Evolutionary conservation across 768 basidiomycete genomes (phyloP).

Genomic region (Phanerochaete sordida): DNA sequence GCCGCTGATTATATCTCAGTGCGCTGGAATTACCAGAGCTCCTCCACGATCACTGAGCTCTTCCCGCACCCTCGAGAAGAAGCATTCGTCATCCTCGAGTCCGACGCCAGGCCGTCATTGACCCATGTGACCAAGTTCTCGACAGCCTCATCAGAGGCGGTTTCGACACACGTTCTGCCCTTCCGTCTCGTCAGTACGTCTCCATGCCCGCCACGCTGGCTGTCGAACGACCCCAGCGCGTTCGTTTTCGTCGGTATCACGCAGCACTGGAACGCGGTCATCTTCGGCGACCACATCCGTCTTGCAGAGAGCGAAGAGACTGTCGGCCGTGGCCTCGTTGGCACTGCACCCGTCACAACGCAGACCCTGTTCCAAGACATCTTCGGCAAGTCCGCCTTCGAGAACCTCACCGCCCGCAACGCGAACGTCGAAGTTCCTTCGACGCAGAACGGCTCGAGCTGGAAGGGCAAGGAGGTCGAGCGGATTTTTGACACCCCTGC

Average conservation of each 20-base stretch:
- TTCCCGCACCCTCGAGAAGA: constrained; percentile 55
- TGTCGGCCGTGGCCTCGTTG: constrained; percentile 35
- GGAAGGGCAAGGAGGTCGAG: constrained; percentile 40
- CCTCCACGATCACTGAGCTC: constrained; percentile 38
- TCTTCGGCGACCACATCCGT: constrained; percentile 59
- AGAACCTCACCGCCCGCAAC: constrained; percentile 21
- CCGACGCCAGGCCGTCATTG: constrained; percentile 21
- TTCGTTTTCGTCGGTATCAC: constrained; percentile 73
- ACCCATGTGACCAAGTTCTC: constrained; percentile 45
- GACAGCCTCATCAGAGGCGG: constrained; percentile 41
- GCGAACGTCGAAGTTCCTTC: constrained; percentile 19
- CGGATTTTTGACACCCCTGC: constrained; percentile 64
- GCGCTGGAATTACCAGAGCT: constrained; percentile 49
- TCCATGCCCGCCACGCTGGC: constrained; percentile 35
- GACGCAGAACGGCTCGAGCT: constrained; percentile 21
- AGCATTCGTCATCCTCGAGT: constrained; percentile 55
- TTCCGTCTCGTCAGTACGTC: constrained; percentile 55
- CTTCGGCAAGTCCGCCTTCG: constrained; percentile 77
- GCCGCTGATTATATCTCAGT: constrained; percentile 38
- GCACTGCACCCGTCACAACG: constrained; percentile 26
- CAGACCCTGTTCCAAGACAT: constrained; percentile 86
- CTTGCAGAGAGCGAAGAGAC: constrained; percentile 40
- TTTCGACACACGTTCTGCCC: constrained; percentile 47
- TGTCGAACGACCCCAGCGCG: constrained; percentile 24
- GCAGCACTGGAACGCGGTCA: constrained; percentile 55